Conservation (phyloP, 306 rosid genomes). For the Myrica gale region DNA sequence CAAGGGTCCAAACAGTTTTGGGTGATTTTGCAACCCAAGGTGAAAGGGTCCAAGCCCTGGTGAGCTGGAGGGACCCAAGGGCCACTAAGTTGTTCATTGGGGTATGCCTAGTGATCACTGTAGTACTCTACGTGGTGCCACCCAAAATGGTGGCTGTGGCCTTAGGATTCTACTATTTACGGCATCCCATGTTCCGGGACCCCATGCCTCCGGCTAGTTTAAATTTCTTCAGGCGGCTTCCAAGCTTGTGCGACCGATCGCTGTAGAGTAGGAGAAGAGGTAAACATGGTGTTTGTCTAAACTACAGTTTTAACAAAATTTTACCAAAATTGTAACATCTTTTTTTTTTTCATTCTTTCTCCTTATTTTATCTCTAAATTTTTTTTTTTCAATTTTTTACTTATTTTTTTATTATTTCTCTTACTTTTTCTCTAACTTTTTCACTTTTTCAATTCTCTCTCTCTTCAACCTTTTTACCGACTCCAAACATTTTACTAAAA, state of each 20-base stretch:
- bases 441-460: too few species aligned
- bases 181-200: conserved; percentile 62
- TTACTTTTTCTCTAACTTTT: too few species aligned
- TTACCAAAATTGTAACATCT: too few species aligned
- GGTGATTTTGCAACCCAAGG: conserved; percentile 97
- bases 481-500: too few species aligned
- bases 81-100: conserved; percentile 63
- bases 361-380: too few species aligned
- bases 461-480: too few species aligned
- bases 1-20: conserved; percentile 83
- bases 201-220: conserved; percentile 53
- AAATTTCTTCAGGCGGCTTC: conserved; percentile 62
- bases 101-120: conserved; percentile 42
- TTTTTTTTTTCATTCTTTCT: too few species aligned
- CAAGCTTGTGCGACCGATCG: conserved; percentile 81
- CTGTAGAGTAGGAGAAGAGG: conserved; percentile 49
- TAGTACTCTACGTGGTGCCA: conserved; percentile 44
- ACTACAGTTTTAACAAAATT: too few species aligned
- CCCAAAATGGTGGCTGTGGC: conserved; percentile 89
- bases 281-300: too few species aligned
- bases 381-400: too few species aligned
- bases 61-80: conserved; percentile 89
- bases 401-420: too few species aligned
- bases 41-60: conserved; percentile 84
- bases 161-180: conserved; percentile 62